Conservation (phyloP, 2,329 filamentous ascomycete genomes). For the Trichoderma hamatum region DNA sequence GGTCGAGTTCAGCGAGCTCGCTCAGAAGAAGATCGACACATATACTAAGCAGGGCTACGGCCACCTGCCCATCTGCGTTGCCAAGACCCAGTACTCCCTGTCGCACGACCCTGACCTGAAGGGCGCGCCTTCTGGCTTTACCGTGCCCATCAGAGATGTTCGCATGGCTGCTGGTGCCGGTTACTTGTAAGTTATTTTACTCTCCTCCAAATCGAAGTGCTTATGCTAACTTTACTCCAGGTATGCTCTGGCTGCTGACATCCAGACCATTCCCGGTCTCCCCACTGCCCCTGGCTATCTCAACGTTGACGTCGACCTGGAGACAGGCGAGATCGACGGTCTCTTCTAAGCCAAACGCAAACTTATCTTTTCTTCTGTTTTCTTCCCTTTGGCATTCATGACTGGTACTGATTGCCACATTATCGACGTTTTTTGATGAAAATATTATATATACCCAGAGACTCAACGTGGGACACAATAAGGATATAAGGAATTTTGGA, state of each 20-base stretch:
- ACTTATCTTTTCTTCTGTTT: background rate
- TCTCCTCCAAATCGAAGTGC: background rate
- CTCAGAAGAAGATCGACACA: slow-evolving; percentile 93
- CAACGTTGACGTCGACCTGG: slow-evolving; percentile 82
- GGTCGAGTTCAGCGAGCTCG: slow-evolving; percentile 91
- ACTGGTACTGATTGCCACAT: background rate
- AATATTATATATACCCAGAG: slow-evolving; percentile 22
- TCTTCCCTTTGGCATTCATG: slow-evolving; percentile 9
- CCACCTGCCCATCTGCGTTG: slow-evolving; percentile 92
- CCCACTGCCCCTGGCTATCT: slow-evolving; percentile 94
- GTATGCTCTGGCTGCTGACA: slow-evolving; percentile 93
- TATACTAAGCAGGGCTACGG: slow-evolving; percentile 92
- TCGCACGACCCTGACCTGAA: slow-evolving; percentile 92
- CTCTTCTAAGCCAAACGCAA: slow-evolving; percentile 69
- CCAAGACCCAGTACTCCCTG: slow-evolving; percentile 97
- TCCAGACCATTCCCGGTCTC: slow-evolving; percentile 95
- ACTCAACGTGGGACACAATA: slow-evolving; percentile 27
- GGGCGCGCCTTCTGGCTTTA: slow-evolving; percentile 92
- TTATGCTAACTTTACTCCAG: slow-evolving; percentile 49
- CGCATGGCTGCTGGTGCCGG: slow-evolving; percentile 92
- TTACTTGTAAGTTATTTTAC: slow-evolving; percentile 67
- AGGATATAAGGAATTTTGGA: slow-evolving; percentile 19
- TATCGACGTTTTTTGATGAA: slow-evolving; percentile 7
- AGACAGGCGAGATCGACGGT: slow-evolving; percentile 85
- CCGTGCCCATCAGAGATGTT: slow-evolving; percentile 91